phyloP scores from a whole-genome alignment of 371 early-diverging fungal species.

The Nematocida displodere region DNA sequence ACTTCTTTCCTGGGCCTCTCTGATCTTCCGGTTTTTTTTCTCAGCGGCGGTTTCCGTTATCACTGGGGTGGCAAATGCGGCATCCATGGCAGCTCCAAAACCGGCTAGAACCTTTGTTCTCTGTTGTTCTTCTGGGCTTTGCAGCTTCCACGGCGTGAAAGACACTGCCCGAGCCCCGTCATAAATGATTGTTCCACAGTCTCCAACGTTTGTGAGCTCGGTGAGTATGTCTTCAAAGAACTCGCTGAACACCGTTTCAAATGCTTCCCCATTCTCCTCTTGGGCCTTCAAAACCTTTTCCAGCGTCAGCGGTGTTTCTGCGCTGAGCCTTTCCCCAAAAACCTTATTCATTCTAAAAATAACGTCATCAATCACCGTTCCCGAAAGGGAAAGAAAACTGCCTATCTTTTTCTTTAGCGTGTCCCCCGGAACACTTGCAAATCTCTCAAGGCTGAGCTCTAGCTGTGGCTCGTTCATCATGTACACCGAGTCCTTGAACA shows the following conservation, averaged over 20 bases:
- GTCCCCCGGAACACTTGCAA: constrained; percentile 26
- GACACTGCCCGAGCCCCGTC: constrained; percentile 25
- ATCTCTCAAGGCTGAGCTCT: constrained; percentile 27
- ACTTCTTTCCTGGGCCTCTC: constrained; percentile 45
- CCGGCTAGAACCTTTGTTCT: constrained; percentile 2
- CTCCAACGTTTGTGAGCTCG: constrained; percentile 23
- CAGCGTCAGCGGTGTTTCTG: background rate
- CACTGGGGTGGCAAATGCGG: constrained; percentile 20
- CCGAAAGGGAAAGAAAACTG: constrained; percentile 37
- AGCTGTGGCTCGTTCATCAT: constrained; percentile 25
- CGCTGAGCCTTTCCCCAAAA: background rate
- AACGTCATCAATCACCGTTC: constrained; percentile 30
- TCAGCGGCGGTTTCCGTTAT: constrained; percentile 32
- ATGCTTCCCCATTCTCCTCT: constrained; percentile 15
- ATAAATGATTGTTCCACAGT: constrained; percentile 37
- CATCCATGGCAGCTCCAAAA: constrained; percentile 45
- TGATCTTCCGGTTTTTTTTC: constrained; percentile 32
- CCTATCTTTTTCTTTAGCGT: constrained; percentile 38
- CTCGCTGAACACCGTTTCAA: constrained; percentile 38
- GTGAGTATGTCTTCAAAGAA: constrained; percentile 26
- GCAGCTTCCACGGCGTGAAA: constrained; percentile 39
- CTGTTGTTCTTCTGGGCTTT: background rate
- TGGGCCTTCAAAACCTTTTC: background rate
- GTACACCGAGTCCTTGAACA: constrained; percentile 30
- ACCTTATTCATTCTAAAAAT: background rate